phyloP scores from a whole-genome alignment of 176 grass and related monocot species.

The Microstegium vimineum region DNA sequence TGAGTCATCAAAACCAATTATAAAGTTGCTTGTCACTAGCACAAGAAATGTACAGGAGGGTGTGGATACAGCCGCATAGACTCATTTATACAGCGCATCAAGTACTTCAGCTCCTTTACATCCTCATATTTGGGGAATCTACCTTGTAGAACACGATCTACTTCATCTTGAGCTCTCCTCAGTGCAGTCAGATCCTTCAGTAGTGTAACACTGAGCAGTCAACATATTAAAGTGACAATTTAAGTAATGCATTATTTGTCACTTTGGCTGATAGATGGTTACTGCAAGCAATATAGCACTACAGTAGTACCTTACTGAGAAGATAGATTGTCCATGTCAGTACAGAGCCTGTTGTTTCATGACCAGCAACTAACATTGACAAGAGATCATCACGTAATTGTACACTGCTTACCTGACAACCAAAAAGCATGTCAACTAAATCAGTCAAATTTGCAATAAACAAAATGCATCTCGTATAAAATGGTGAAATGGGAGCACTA shows the following conservation, averaged over 20 bases:
- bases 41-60: conserved; percentile 69
- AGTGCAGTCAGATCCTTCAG: conserved; percentile 76
- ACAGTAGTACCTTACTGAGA: conserved; percentile 81
- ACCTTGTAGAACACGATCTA: conserved; percentile 84
- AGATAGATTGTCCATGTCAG: conserved; percentile 96
- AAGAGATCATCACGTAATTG: conserved; percentile 95
- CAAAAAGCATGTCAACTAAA: conserved; percentile 8
- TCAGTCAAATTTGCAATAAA: background rate
- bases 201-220: conserved; percentile 54
- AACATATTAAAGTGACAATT: conserved; percentile 55
- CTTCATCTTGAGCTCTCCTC: conserved; percentile 77
- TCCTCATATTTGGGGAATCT: conserved; percentile 98
- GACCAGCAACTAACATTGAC: conserved; percentile 98
- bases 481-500: background rate
- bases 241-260: conserved; percentile 32
- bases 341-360: conserved; percentile 98
- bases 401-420: conserved; percentile 67
- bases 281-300: conserved; percentile 14
- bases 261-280: background rate
- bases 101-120: conserved; percentile 95
- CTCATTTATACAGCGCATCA: conserved; percentile 98
- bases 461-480: conserved; percentile 1
- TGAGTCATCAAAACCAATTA: conserved; percentile 30
- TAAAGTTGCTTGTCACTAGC: conserved; percentile 28
- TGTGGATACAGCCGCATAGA: conserved; percentile 99